Base-by-base conservation (phyloP, 106 monocot genomes). In the Gastrodia elata region DNA sequence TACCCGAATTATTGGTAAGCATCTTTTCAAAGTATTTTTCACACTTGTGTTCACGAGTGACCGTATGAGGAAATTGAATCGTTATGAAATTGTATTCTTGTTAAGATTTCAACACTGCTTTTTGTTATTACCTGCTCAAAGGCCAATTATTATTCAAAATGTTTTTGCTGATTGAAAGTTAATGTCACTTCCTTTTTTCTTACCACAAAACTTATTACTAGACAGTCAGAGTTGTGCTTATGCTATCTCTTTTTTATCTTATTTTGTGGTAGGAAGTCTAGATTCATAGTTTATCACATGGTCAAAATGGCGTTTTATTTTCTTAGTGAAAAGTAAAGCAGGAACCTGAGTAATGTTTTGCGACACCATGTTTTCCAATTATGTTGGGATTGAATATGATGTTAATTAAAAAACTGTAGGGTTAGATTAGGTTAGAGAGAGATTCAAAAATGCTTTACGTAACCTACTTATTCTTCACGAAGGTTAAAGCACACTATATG, bases 1-100 rank as follows among this genome's bases (percentile, higher is more conserved):
- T 93, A 78, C 67, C 92, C 55, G 92, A 97, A 84, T 76, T 97
- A 90, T 79, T 97, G 92, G 97, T 97, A 97, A 79, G 77, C 27
- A 30, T 28, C 11, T 30, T 61, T 30, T 8, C 13, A 30, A 42
- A 28, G 10, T 13, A 10, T 30, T 11, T 30, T 61, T 61, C 11
- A 10, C 59, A 3, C 30, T 28, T 30, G n/a, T 28, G 10, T 11
- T 30, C 13, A 30, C 27, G 26, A 61, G 30, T 30, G 30, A 61
- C 25, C 28, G 3, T 3, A 30, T 30, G 59, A 13, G 13, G 11
- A 26, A 10, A 61, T 28, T 11, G 8, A 61, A 61, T 61, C 11
- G 1, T 30, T 10, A n/a, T 13, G 9, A 61, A 28, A 61, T 61
- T 30, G 11, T 30, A 30, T 22, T 61, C 30, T 61, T 61, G 28